Conservation (phyloP, 495 filamentous ascomycete genomes). For the Neurospora terricola region DNA sequence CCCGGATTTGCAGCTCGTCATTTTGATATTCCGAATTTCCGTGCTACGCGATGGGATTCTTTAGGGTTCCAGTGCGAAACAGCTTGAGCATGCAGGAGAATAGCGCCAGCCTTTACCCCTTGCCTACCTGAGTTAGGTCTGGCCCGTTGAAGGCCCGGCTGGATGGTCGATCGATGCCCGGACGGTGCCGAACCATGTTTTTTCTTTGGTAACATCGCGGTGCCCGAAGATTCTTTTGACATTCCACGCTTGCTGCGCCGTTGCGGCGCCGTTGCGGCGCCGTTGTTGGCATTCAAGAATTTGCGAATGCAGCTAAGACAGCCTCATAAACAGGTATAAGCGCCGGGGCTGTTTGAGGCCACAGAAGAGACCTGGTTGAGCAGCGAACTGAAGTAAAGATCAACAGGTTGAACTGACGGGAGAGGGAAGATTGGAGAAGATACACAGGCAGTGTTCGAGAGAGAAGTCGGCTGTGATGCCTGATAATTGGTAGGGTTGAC, state of each 20-base stretch:
- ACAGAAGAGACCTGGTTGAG: not conserved
- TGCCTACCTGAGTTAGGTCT: not conserved
- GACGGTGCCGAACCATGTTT: not conserved
- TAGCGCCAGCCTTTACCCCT: not conserved
- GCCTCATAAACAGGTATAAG: not conserved
- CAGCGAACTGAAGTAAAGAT: not conserved
- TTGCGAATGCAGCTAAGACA: not conserved
- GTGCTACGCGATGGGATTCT: not conserved
- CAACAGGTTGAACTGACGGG: not conserved
- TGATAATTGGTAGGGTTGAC: not conserved
- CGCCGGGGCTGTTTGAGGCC: not conserved
- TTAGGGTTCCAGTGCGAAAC: not conserved
- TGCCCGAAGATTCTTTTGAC: not conserved
- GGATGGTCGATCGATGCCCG: not conserved
- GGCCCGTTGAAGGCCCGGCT: not conserved
- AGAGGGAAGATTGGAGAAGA: not conserved
- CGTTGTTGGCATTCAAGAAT: not conserved
- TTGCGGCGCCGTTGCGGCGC: not conserved
- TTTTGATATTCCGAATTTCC: not conserved
- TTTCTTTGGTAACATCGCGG: not conserved
- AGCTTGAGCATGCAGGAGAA: not conserved
- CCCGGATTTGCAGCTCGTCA: not conserved
- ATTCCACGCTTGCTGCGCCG: not conserved
- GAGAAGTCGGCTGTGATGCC: not conserved
- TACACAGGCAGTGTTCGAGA: not conserved